phyloP scores from a whole-genome alignment of 1,139 yeast genomes.

The Lodderomyces beijingensis region DNA sequence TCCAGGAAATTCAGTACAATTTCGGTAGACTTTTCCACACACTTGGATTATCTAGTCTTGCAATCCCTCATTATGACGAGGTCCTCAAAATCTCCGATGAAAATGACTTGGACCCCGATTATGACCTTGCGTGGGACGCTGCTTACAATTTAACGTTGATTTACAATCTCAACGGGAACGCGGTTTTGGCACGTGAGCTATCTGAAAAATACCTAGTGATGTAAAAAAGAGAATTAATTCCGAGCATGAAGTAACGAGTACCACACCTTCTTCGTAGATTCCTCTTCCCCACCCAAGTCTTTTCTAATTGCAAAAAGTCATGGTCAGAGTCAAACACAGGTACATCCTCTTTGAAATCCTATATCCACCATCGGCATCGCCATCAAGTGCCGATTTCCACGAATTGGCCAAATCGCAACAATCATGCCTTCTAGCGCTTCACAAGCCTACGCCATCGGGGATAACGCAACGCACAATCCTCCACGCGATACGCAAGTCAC shows the following conservation, averaged over 20 bases:
- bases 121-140: conserved; percentile 67
- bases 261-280: background rate
- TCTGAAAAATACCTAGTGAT: conserved; percentile 58
- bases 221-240: no score
- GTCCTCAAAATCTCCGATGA: conserved; percentile 44
- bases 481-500: conserved; percentile 48
- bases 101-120: conserved; percentile 25
- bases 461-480: conserved; percentile 46
- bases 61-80: conserved; percentile 65
- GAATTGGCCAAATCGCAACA: conserved; percentile 25
- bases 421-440: conserved; percentile 42
- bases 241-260: background rate
- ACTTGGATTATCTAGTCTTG: conserved; percentile 69
- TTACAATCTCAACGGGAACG: conserved; percentile 72
- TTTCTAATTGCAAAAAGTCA: no score
- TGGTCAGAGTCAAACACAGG: conserved; percentile 88
- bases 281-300: conserved; percentile 1
- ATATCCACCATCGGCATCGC: conserved; percentile 62
- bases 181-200: conserved; percentile 54
- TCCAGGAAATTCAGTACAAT: conserved; percentile 79
- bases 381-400: conserved; percentile 15
- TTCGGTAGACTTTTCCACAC: conserved; percentile 82
- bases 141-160: conserved; percentile 81
- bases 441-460: conserved; percentile 44
- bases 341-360: conserved; percentile 77